A percentile compares a stretch with the other conserved stretches of the same genome.
phyloP scores from a whole-genome alignment of 805 yeast genomes.

The Saccharomyces kudriavzevii region DNA sequence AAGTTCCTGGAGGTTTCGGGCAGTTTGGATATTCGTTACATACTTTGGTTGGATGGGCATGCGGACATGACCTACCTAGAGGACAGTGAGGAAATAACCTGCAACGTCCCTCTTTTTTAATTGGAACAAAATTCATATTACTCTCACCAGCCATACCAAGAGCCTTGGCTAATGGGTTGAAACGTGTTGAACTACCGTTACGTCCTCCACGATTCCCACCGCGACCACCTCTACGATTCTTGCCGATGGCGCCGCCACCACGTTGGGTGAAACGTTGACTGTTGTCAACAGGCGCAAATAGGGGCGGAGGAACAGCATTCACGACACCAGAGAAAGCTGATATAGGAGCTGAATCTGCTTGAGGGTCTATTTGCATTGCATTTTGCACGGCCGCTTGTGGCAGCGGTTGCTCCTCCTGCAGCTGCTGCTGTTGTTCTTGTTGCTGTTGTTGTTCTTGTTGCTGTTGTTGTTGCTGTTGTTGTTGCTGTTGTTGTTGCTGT shows the following conservation, averaged over 20 bases:
- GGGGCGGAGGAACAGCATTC: constrained; percentile 11
- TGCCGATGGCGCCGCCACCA: constrained; percentile 12
- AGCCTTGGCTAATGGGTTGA: constrained; percentile 34
- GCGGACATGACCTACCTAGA: constrained; percentile 54
- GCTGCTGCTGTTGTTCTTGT: constrained; percentile 10
- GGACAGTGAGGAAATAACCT: constrained; percentile 64
- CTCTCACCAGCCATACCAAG: constrained; percentile 28
- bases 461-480: constrained; percentile 7
- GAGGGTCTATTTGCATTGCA: neutral
- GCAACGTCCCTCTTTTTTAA: constrained; percentile 58
- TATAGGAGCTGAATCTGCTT: constrained; percentile 5
- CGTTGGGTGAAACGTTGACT: constrained; percentile 16
- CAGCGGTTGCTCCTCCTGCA: constrained; percentile 6
- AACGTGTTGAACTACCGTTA: constrained; percentile 22
- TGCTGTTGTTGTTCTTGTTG: constrained; percentile 15
- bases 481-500: constrained; percentile 5
- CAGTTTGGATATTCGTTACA: constrained; percentile 75
- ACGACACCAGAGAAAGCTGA: constrained; percentile 27
- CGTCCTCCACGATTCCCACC: constrained; percentile 17
- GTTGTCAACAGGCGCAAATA: constrained; percentile 6
- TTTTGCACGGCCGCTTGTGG: constrained; percentile 8
- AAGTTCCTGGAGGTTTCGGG: constrained; percentile 71
- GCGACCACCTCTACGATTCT: constrained; percentile 13
- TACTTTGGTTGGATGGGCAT: constrained; percentile 70
- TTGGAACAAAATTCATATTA: constrained; percentile 33